Conservation (phyloP, 176 grass and related monocot species). For the Juncus effusus region DNA sequence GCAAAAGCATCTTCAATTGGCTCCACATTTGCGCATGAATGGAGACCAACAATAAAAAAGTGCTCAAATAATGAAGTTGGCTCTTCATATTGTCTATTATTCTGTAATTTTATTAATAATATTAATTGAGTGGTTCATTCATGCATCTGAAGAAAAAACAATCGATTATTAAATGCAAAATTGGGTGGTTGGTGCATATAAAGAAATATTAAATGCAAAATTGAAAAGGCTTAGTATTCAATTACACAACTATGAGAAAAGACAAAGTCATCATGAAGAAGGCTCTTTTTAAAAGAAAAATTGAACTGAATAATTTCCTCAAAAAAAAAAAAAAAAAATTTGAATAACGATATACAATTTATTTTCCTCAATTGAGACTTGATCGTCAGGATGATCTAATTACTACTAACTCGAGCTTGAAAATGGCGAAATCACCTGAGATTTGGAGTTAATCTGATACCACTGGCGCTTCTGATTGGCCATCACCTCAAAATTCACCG, state of each 20-base stretch:
- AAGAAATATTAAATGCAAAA: constrained; percentile 4
- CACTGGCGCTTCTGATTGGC: constrained; percentile 93
- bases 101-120: constrained; percentile 39
- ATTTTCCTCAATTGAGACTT: too few species aligned
- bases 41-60: constrained; percentile 89
- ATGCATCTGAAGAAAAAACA: constrained; percentile 5
- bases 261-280: background rate
- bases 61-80: constrained; percentile 68
- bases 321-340: too few species aligned
- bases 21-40: constrained; percentile 85
- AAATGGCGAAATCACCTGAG: constrained; percentile 35
- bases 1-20: constrained; percentile 93
- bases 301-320: background rate
- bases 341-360: too few species aligned
- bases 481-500: constrained; percentile 79
- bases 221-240: constrained; percentile 4
- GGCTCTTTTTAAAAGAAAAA: constrained; percentile 3
- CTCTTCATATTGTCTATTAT: constrained; percentile 56
- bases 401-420: too few species aligned
- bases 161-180: constrained; percentile 9
- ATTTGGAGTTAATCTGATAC: constrained; percentile 78
- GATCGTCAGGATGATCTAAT: too few species aligned
- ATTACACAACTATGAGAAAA: background rate
- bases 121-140: background rate
- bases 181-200: background rate